Percentiles rank a stretch among this genome's conserved stretches.
phyloP scores from a whole-genome alignment of 2,329 filamentous ascomycete species.

The Cryphonectria radicalis region DNA sequence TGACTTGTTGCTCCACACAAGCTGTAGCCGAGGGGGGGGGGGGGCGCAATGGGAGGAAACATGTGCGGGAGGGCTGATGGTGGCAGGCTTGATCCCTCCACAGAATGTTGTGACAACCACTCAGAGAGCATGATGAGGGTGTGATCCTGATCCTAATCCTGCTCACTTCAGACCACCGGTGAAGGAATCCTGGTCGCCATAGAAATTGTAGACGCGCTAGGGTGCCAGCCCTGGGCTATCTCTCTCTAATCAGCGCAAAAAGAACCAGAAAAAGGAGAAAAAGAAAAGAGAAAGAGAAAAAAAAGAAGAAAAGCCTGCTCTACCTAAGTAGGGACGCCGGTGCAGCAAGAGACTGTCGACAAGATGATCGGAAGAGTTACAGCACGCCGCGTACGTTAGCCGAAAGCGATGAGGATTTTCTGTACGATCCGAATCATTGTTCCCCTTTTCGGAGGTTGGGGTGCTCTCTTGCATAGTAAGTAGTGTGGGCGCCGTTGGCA shows the following conservation, averaged over 20 bases:
- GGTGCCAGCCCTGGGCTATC: background rate
- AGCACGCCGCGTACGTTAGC: background rate
- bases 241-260: background rate
- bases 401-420: background rate
- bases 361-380: background rate
- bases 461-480: background rate
- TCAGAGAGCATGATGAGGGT: background rate
- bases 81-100: background rate
- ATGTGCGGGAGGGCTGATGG: background rate
- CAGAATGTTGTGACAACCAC: background rate
- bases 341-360: background rate
- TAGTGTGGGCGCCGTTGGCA: background rate
- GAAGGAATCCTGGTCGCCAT: conserved; percentile 10
- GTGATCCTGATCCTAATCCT: conserved; percentile 1
- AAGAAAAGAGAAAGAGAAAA: no score
- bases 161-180: conserved; percentile 8
- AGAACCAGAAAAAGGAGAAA: background rate
- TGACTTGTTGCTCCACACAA: background rate
- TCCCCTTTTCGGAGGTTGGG: background rate
- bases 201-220: background rate
- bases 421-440: background rate
- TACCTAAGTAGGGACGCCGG: background rate
- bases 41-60: background rate
- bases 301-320: background rate
- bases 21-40: background rate